Conservation (phyloP, 169 alveolate species). For the Besnoitia besnoiti region DNA sequence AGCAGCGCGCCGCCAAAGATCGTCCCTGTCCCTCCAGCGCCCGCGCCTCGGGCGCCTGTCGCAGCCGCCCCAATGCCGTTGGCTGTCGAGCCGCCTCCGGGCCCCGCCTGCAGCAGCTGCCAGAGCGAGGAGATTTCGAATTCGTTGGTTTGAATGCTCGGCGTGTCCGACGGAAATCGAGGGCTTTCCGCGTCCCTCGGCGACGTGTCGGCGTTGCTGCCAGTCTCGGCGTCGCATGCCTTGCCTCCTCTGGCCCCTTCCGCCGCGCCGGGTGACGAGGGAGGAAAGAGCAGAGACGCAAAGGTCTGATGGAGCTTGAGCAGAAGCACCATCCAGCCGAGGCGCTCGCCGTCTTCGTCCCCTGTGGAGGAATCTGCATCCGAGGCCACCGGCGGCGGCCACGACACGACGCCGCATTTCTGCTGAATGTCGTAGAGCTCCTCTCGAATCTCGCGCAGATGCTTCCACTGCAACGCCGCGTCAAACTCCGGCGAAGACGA, state of each 20-base stretch:
- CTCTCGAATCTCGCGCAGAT: not conserved
- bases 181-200: not conserved
- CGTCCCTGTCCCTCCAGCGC: not conserved
- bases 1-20: not conserved
- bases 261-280: not conserved
- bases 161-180: not conserved
- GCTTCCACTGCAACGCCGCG: not conserved
- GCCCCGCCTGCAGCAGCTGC: not conserved
- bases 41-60: not conserved
- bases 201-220: not conserved
- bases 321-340: slow-evolving; percentile 25
- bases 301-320: slow-evolving; percentile 30
- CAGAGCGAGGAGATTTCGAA: slow-evolving; percentile 30
- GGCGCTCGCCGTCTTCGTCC: slow-evolving; percentile 27
- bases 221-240: not conserved
- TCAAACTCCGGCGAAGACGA: slow-evolving; percentile 9
- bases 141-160: slow-evolving; percentile 27
- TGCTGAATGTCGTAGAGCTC: slow-evolving; percentile 25
- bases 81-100: not conserved
- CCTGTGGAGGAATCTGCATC: not conserved
- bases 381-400: slow-evolving; percentile 31
- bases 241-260: not conserved
- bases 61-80: not conserved
- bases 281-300: not conserved
- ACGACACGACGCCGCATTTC: not conserved